Percentiles rank a stretch among this genome's conserved stretches.
Conservation (phyloP, 768 basidiomycete species). For the Termitomyces eurrhizus region DNA sequence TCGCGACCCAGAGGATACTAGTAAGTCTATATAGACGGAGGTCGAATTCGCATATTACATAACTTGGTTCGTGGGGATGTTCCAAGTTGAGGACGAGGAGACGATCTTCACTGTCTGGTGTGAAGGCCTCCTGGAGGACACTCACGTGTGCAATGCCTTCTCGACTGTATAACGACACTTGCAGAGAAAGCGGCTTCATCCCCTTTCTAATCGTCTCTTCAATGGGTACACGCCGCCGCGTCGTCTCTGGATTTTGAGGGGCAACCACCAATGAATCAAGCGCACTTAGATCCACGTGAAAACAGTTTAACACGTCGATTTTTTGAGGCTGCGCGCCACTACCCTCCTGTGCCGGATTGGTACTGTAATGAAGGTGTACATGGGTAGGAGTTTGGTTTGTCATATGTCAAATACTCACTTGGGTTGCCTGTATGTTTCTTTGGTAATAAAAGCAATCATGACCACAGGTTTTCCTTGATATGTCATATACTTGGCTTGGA, state of each 20-base stretch:
- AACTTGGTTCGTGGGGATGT: not conserved
- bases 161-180: not conserved
- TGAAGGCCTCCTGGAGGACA: not conserved
- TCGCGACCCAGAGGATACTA: not conserved
- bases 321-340: too few species aligned
- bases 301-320: constrained; percentile 24
- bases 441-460: too few species aligned
- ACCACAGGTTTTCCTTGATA: too few species aligned
- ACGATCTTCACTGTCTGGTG: not conserved
- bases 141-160: not conserved
- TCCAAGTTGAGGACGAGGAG: not conserved
- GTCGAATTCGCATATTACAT: too few species aligned
- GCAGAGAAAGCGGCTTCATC: not conserved
- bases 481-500: constrained; percentile 51
- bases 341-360: too few species aligned
- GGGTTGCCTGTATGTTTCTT: too few species aligned
- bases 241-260: not conserved
- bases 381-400: too few species aligned
- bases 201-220: not conserved
- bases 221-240: not conserved
- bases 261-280: constrained; percentile 38
- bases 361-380: too few species aligned
- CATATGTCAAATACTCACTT: too few species aligned
- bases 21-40: not conserved
- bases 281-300: constrained; percentile 35